Evolutionary conservation across 441 rosid genomes (phyloP).

Genomic region (Heliophila coronopifolia): DNA sequence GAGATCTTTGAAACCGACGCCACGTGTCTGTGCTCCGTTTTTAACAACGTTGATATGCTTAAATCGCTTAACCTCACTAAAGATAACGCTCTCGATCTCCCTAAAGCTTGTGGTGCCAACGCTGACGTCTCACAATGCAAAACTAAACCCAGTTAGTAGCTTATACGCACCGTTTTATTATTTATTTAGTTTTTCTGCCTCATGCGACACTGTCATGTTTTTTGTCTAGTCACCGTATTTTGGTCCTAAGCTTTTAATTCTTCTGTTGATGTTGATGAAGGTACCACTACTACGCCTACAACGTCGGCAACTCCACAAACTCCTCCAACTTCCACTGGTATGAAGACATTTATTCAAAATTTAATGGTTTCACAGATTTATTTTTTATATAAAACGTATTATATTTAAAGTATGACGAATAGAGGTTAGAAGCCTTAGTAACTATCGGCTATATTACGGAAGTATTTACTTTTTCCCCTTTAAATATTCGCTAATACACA

Average conservation of each 20-base stretch:
- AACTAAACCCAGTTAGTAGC: slow-evolving; percentile 14
- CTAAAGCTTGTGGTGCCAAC: slow-evolving; percentile 45
- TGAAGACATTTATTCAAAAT: no score
- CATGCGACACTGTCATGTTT: not conserved
- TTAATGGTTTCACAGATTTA: no score
- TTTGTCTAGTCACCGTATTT: not conserved
- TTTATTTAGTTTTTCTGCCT: no score
- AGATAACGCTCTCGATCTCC: slow-evolving; percentile 39
- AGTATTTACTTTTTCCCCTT: no score
- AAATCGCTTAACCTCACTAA: slow-evolving; percentile 36
- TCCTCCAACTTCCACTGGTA: slow-evolving; percentile 29
- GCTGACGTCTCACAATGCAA: slow-evolving; percentile 40
- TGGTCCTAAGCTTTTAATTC: not conserved
- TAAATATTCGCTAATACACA: not conserved
- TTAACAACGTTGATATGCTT: slow-evolving; percentile 31
- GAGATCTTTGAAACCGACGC: slow-evolving; percentile 25
- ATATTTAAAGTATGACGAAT: no score
- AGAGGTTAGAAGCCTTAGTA: no score
- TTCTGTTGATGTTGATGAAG: slow-evolving; percentile 9
- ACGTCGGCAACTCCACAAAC: slow-evolving; percentile 11
- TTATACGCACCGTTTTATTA: not conserved
- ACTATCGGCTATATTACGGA: no score
- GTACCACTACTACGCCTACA: no score
- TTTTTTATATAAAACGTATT: no score
- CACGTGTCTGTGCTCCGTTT: slow-evolving; percentile 43